Evolutionary conservation across 805 yeast species (phyloP).

Genomic region (Barnettozyma salicaria): DNA sequence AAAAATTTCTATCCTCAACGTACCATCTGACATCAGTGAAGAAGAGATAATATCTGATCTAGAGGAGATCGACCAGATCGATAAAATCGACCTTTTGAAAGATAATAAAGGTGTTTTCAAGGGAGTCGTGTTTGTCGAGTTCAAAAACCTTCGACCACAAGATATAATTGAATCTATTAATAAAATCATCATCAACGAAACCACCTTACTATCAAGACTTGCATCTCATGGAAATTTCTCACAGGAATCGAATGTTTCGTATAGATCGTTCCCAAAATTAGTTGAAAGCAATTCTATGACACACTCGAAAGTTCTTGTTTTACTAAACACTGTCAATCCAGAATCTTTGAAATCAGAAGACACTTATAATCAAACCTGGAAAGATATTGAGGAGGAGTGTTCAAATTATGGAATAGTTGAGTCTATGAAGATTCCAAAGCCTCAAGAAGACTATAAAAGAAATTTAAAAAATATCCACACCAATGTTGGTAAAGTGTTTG

Average conservation of each 20-base stretch:
- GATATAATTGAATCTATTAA: slow-evolving; percentile 29
- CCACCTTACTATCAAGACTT: slow-evolving; percentile 29
- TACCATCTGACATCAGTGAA: slow-evolving; percentile 38
- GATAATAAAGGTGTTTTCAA: slow-evolving; percentile 44
- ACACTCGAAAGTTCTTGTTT: slow-evolving; percentile 47
- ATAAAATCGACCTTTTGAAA: slow-evolving; percentile 37
- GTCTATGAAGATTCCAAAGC: slow-evolving; percentile 57
- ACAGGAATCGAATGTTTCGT: slow-evolving; percentile 18
- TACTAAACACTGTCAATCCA: slow-evolving; percentile 60
- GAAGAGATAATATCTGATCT: slow-evolving; percentile 39
- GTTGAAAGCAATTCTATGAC: slow-evolving; percentile 5
- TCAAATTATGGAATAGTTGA: slow-evolving; percentile 45
- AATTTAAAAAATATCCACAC: slow-evolving; percentile 41
- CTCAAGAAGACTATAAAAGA: slow-evolving; percentile 36
- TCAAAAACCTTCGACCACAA: slow-evolving; percentile 6
- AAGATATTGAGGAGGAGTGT: slow-evolving; percentile 47
- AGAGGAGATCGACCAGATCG: slow-evolving; percentile 34
- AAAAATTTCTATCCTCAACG: slow-evolving; percentile 41
- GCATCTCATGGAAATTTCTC: slow-evolving; percentile 33
- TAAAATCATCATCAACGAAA: slow-evolving; percentile 32
- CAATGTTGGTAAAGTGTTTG: slow-evolving; percentile 68
- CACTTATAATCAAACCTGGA: slow-evolving; percentile 42
- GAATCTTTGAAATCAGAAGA: slow-evolving; percentile 53
- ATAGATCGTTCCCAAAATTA: slow-evolving; percentile 21
- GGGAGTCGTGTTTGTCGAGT: slow-evolving; percentile 56